These are phyloP conservation scores for Clonostachys solani DNA, from an alignment of 2,329 filamentous ascomycete species.

Conservation along the genomic window DNA sequence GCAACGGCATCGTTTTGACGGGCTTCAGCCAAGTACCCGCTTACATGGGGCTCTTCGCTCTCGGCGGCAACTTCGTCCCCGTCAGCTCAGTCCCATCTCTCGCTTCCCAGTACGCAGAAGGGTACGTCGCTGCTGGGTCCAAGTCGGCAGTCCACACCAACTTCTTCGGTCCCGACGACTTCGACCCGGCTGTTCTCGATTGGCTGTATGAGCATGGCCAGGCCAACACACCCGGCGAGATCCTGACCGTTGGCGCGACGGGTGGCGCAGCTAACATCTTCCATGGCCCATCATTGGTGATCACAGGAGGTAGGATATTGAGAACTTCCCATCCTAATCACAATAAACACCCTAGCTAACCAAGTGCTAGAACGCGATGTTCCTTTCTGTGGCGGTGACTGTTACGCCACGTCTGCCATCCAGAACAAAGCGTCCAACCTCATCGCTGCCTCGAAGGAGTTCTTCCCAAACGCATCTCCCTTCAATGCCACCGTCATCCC, in stretches of 20 bases:
- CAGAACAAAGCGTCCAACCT: constrained; percentile 29
- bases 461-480: constrained; percentile 36
- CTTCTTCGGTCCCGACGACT: constrained; percentile 47
- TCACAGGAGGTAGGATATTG: constrained; percentile 46
- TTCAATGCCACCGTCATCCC: constrained; percentile 53
- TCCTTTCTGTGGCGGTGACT: constrained; percentile 61
- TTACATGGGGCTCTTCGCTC: constrained; percentile 36
- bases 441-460: constrained; percentile 30
- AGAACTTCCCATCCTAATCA: neutral
- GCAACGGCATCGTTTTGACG: constrained; percentile 55
- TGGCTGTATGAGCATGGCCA: constrained; percentile 42
- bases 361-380: constrained; percentile 33
- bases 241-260: constrained; percentile 47
- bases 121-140: constrained; percentile 47
- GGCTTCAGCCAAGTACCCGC: constrained; percentile 48
- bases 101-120: constrained; percentile 29
- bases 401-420: constrained; percentile 34
- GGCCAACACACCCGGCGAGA: constrained; percentile 53
- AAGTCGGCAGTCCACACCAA: constrained; percentile 44
- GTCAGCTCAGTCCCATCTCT: constrained; percentile 25
- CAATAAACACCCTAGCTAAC: neutral
- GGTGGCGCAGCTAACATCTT: constrained; percentile 30
- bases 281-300: constrained; percentile 50
- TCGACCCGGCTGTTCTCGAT: constrained; percentile 48
- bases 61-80: constrained; percentile 41